phyloP scores from a whole-genome alignment of 352 stramenopile species.

The Pythium sp. region DNA sequence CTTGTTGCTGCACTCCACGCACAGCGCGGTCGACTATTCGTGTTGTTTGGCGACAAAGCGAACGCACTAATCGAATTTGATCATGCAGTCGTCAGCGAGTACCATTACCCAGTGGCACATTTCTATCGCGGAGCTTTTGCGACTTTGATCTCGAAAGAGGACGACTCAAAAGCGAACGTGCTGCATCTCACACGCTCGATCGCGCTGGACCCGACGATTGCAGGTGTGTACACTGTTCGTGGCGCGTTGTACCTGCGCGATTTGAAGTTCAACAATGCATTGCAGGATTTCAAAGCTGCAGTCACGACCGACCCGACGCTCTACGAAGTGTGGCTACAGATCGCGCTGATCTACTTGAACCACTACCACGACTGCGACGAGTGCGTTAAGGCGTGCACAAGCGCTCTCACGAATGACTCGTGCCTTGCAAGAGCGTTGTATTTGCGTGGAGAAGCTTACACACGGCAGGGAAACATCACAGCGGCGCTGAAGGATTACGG shows the following conservation, averaged over 20 bases:
- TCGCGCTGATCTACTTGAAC: slow-evolving; percentile 75
- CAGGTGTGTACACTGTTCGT: slow-evolving; percentile 68
- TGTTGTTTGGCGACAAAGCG: slow-evolving; percentile 49
- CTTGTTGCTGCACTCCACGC: slow-evolving; percentile 57
- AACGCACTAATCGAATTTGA: slow-evolving; percentile 63
- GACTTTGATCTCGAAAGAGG: slow-evolving; percentile 34
- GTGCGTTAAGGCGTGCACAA: slow-evolving; percentile 63
- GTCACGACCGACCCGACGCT: slow-evolving; percentile 70
- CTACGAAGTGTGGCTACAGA: slow-evolving; percentile 78
- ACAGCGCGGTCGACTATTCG: slow-evolving; percentile 61
- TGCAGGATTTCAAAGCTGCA: slow-evolving; percentile 81
- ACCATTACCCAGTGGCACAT: slow-evolving; percentile 75
- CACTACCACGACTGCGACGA: slow-evolving; percentile 76
- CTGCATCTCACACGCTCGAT: slow-evolving; percentile 64
- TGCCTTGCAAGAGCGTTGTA: slow-evolving; percentile 61
- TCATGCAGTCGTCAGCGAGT: slow-evolving; percentile 71
- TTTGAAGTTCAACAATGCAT: slow-evolving; percentile 67
- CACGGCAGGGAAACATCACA: slow-evolving; percentile 50
- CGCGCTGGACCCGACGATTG: slow-evolving; percentile 70
- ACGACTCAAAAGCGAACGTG: slow-evolving; percentile 35
- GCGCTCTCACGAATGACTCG: slow-evolving; percentile 60
- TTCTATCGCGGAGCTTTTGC: slow-evolving; percentile 76
- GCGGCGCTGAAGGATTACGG: slow-evolving; percentile 64
- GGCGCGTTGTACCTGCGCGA: slow-evolving; percentile 67
- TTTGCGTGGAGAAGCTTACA: slow-evolving; percentile 61